Evolutionary conservation across 768 basidiomycete species (phyloP), one percentile per base, ranked within the genome.

Genomic region (Rossbeevera mucosa): DNA sequence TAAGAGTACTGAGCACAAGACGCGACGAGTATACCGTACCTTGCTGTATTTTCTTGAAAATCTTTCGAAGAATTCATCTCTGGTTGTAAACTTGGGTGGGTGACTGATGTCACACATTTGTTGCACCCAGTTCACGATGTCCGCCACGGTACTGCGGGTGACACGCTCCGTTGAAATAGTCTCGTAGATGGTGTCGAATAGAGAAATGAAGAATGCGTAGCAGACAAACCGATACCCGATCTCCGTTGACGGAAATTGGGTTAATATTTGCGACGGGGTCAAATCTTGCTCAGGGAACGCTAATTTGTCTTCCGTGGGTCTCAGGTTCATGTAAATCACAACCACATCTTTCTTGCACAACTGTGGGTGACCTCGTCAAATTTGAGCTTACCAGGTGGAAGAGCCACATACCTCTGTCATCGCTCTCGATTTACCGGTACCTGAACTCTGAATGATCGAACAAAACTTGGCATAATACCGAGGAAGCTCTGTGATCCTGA

Each of bases 311-410:
- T 8, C n/a, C 7, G 20, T 14, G 1, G 1, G 28, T 5, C 53
- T 52, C 11, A 63, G 9, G 49, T 56, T 59, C 48, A 62, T 58
- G 36, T 62, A 62, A 2, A 62, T 30, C 0, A 64, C 63, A 1
- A 59, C 9, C 30, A 59, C 55, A 5, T 24, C n/a, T 7, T 53
- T 62, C 25, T 53, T 52, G 36, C 44, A 25, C 21, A 61, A 43
- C 57, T 60, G 29, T 2, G 14, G 0, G 13, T 16, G 0, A 44
- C 26, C 47, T 6, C 53, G 45, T 21, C 9, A 44, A 20, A 11
- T 0, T 22, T 7, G 30, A 21, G 16, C 18, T 12, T 18, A 13
- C 2, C 21, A 41, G 14, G 4, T 26, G 7, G 25, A 22, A 24
- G 5, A 7, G 0, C 7, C 13, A 1, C 20, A 13, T 33, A 58